Base-by-base conservation (phyloP, 2,329 filamentous ascomycete genomes). In the Cylindrodendrum hubeiense region DNA sequence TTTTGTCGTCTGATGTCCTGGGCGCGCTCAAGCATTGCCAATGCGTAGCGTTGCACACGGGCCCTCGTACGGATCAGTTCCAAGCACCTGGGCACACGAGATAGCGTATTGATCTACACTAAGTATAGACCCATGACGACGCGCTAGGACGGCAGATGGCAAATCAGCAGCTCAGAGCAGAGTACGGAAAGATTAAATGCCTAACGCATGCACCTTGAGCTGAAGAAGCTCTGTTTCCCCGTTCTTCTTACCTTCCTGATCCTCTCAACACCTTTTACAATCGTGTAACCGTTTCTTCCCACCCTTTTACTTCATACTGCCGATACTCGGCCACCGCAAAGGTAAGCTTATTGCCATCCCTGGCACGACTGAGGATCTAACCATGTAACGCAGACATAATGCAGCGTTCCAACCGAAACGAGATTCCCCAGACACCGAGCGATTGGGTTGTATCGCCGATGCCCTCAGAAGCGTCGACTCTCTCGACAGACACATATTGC, bases 371-470 rank as follows among this genome's bases (percentile, higher is more conserved):
- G 21, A 17, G 12, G 13, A 30, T 22, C 17, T 13, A n/a, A 13
- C 12, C 10, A 15, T 19, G 9, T 30, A 12, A 19, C 19, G 4
- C 5, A 17, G 9, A 26, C 30, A 63, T n/a, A n/a, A 62, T 62
- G 59, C 52, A 50, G n/a, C 37, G 41, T n/a, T 34, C 15, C 17
- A 30, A 63, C 13, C 60, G 22, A 8, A 53, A 22, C 13, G 44
- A 63, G 13, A 22, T 4, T 10, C 9, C 53, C 39, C 46, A 26
- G 21, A 12, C 21, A 2, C 49, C 39, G 5, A 46, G 22, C 17
- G 53, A 50, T 10, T 63, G 47, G 46, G 13, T 51, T 8, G 60
- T 63, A 15, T 63, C 60, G 10, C 53, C 60, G 3, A 33, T 63
- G 47, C 47, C 30, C 2, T 46, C 21, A 4, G 44, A 47, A n/a